phyloP scores from a whole-genome alignment of 2,329 filamentous ascomycete genomes.

The Sordariomycetes sp. region DNA sequence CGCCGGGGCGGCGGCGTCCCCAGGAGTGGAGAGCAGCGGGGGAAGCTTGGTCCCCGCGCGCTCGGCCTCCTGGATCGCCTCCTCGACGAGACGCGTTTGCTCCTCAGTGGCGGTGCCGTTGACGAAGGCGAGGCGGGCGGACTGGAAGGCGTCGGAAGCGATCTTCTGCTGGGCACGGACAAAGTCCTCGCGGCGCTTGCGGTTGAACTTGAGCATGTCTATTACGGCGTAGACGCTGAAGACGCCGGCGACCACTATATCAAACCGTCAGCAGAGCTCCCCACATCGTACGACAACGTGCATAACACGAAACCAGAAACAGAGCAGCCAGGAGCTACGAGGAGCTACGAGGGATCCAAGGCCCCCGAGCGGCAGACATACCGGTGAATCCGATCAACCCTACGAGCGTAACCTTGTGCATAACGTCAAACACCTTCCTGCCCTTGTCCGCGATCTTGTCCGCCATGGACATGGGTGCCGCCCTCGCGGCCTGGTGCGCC shows the following conservation, averaged over 20 bases:
- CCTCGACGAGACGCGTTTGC: constrained; percentile 42
- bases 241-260: constrained; percentile 36
- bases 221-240: constrained; percentile 44
- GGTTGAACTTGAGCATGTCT: constrained; percentile 50
- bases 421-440: constrained; percentile 38
- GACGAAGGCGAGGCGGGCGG: constrained; percentile 47
- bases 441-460: constrained; percentile 35
- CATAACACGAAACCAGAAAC: background rate
- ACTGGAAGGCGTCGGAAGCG: constrained; percentile 39
- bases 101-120: constrained; percentile 41
- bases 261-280: background rate
- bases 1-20: background rate
- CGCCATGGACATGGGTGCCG: constrained; percentile 38
- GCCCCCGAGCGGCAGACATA: constrained; percentile 17
- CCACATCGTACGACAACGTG: background rate
- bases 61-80: constrained; percentile 35
- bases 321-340: background rate
- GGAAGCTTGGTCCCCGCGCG: constrained; percentile 32
- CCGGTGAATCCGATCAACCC: constrained; percentile 43
- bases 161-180: constrained; percentile 38
- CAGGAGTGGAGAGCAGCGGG: constrained; percentile 32
- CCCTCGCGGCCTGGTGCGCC: constrained; percentile 52
- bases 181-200: constrained; percentile 45
- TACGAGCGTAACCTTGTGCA: constrained; percentile 40
- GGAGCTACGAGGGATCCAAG: background rate